Conservation (phyloP, 768 basidiomycete species). For the Lactarius tabidus region DNA sequence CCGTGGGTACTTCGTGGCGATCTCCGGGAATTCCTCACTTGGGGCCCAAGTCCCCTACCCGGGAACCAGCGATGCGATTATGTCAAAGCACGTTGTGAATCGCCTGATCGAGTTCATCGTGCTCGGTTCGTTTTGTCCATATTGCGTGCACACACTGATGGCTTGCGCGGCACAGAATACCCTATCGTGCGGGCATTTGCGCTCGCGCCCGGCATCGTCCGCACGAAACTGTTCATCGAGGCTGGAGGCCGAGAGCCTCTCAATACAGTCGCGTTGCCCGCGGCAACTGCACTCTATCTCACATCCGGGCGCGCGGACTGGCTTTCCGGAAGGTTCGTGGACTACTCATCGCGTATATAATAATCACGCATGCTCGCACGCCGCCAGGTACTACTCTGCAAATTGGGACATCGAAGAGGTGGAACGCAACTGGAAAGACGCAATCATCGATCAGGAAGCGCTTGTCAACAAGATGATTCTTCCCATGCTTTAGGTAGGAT, state of each 20-base stretch:
- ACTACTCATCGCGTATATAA: too few species aligned
- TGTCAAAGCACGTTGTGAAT: constrained; percentile 6
- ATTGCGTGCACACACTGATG: too few species aligned
- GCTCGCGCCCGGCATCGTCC: constrained; percentile 4
- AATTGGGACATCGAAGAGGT: constrained; percentile 17
- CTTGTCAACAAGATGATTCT: not conserved
- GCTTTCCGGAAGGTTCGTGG: constrained; percentile 17
- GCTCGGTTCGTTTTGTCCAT: not conserved
- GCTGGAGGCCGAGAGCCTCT: not conserved
- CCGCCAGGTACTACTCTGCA: not conserved
- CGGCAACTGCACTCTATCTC: constrained; percentile 10
- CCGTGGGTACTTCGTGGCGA: not conserved
- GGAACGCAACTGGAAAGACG: constrained; percentile 9
- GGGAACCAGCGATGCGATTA: constrained; percentile 8
- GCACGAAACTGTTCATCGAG: not conserved
- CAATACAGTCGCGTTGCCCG: not conserved
- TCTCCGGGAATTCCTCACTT: not conserved
- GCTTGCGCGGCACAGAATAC: not conserved
- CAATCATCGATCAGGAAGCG: constrained; percentile 2
- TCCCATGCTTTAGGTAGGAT: not conserved
- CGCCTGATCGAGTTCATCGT: constrained; percentile 16
- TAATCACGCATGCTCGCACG: too few species aligned
- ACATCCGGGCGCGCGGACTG: constrained; percentile 13
- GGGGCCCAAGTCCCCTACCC: not conserved
- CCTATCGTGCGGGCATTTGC: constrained; percentile 8